These are phyloP conservation scores for Pezicula carpinea DNA, from an alignment of 2,329 filamentous ascomycete genomes.

Conservation along the genomic window DNA sequence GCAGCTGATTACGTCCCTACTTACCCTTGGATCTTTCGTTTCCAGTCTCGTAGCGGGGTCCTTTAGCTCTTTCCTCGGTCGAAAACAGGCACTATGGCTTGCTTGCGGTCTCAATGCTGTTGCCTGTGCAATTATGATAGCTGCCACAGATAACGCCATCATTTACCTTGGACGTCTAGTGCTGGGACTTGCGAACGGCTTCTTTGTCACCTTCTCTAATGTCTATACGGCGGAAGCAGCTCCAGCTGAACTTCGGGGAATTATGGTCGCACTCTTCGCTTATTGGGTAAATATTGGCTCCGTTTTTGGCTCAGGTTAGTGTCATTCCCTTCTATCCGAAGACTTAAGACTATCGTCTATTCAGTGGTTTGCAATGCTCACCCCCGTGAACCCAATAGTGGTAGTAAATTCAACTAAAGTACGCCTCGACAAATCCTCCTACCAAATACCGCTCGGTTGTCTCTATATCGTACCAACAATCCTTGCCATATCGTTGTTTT, in stretches of 20 bases:
- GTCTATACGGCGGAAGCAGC: constrained; percentile 43
- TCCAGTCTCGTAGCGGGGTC: constrained; percentile 38
- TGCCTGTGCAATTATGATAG: constrained; percentile 40
- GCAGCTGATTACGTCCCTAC: constrained; percentile 43
- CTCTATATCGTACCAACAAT: constrained; percentile 21
- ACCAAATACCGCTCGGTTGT: constrained; percentile 23
- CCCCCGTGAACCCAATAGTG: constrained; percentile 20
- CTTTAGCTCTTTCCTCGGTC: constrained; percentile 32
- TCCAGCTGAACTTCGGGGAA: constrained; percentile 40
- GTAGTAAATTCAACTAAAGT: constrained; percentile 11
- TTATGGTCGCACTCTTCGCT: constrained; percentile 43
- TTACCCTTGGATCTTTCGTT: constrained; percentile 43
- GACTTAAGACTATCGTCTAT: too few species aligned
- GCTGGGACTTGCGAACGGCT: constrained; percentile 39
- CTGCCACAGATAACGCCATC: constrained; percentile 34
- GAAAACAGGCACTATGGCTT: constrained; percentile 36
- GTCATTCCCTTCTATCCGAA: too few species aligned
- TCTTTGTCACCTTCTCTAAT: constrained; percentile 43
- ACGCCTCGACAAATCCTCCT: constrained; percentile 19
- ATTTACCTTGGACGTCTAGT: constrained; percentile 43
- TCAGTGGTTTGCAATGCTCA: too few species aligned
- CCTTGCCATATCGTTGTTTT: constrained; percentile 27
- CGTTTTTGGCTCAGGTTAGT: constrained; percentile 33
- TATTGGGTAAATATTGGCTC: constrained; percentile 45
- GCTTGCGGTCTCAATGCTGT: constrained; percentile 39